Evolutionary conservation across 306 rosid species (phyloP).

Genomic region (Cercis canadensis): DNA sequence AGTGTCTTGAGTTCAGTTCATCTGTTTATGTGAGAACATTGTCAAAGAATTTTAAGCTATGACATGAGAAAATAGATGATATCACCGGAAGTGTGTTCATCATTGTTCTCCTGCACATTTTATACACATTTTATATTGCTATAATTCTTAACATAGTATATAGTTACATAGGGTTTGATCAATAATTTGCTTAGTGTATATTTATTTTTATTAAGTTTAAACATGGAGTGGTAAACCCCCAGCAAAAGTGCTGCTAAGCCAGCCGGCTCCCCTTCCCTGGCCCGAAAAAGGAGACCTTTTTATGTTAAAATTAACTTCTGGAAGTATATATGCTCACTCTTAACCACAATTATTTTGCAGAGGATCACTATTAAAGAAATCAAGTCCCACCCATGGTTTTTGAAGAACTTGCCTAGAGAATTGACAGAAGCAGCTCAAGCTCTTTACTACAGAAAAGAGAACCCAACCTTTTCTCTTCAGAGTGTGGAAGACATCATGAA

Average conservation of each 20-base stretch:
- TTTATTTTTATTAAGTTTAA: background rate
- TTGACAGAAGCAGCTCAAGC: conserved; percentile 79
- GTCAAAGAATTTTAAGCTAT: background rate
- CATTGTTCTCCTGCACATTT: conserved; percentile 11
- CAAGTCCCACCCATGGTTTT: conserved; percentile 84
- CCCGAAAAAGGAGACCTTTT: too few species aligned
- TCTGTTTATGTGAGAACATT: background rate
- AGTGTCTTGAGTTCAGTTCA: background rate
- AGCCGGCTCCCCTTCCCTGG: too few species aligned
- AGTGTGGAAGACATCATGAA: conserved; percentile 71
- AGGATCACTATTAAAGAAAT: conserved; percentile 80
- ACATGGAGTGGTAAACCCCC: background rate
- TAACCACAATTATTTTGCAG: conserved; percentile 49
- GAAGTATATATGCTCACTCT: conserved; percentile 23
- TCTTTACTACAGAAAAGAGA: conserved; percentile 71
- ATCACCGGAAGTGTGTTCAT: background rate
- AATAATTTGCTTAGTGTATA: background rate
- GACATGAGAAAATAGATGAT: conserved; percentile 9
- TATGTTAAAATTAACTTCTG: conserved; percentile 27
- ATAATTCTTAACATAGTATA: background rate
- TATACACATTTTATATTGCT: conserved; percentile 13
- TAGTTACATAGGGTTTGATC: conserved; percentile 7
- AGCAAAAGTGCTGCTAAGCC: background rate
- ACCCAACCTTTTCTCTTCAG: conserved; percentile 81
- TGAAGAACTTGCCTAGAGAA: conserved; percentile 86